These are phyloP conservation scores for Pharus latifolius DNA, from an alignment of 176 grass and related monocot species.

Conservation along the genomic window DNA sequence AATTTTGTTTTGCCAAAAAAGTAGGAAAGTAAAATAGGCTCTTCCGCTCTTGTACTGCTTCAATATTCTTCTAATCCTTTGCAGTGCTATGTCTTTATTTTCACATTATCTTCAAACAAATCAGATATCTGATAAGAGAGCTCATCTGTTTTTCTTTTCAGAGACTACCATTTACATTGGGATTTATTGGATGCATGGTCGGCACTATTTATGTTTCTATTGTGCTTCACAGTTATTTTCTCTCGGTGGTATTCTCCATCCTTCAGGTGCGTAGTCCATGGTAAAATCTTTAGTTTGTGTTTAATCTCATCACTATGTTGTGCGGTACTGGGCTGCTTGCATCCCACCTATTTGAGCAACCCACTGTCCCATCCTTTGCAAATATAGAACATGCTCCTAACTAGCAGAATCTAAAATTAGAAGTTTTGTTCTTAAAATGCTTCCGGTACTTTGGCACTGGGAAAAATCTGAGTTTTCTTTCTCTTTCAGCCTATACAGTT, in stretches of 20 bases:
- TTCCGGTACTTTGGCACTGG: neutral
- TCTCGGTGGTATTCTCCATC: conserved; percentile 86
- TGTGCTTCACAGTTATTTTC: conserved; percentile 93
- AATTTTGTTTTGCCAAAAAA: no score
- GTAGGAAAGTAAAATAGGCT: no score
- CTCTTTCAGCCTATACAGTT: neutral
- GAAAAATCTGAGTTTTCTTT: neutral
- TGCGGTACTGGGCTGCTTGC: neutral
- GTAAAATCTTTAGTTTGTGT: neutral
- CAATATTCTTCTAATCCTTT: neutral
- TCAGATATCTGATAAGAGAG: neutral
- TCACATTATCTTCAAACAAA: neutral
- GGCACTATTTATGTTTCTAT: conserved; percentile 97
- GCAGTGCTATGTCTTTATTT: neutral
- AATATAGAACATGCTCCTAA: neutral
- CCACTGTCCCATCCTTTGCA: neutral
- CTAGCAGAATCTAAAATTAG: no score
- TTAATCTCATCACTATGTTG: neutral
- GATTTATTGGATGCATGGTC: conserved; percentile 84
- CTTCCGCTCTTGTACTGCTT: neutral
- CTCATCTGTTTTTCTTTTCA: conserved; percentile 1
- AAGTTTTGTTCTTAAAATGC: no score
- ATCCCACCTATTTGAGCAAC: no score
- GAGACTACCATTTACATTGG: conserved; percentile 74
- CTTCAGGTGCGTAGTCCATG: conserved; percentile 54